A percentile compares a stretch with the other conserved stretches of the same genome.
phyloP scores from a whole-genome alignment of 306 rosid species.

The Datisca glomerata region DNA sequence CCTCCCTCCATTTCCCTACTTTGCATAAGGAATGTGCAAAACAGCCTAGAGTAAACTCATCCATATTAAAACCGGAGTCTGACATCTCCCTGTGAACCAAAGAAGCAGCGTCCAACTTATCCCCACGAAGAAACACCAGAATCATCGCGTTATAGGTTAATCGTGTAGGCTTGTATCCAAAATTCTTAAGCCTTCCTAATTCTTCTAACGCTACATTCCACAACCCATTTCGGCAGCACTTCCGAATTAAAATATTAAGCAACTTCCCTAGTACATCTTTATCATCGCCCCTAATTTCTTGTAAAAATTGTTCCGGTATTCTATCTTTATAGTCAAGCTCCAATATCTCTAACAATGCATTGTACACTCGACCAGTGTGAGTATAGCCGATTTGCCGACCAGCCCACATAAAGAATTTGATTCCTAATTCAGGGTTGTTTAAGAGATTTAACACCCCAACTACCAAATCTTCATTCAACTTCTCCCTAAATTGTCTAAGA shows the following conservation, averaged over 20 bases:
- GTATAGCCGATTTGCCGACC: slow-evolving; percentile 67
- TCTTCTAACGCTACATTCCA: slow-evolving; percentile 78
- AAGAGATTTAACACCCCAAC: slow-evolving; percentile 38
- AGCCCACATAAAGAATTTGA: slow-evolving; percentile 62
- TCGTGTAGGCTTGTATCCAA: slow-evolving; percentile 53
- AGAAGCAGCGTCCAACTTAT: slow-evolving; percentile 50
- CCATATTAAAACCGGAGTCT: slow-evolving; percentile 47
- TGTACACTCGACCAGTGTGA: slow-evolving; percentile 35
- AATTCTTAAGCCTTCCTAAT: slow-evolving; percentile 80
- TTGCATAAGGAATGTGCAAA: slow-evolving; percentile 54
- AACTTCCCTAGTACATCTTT: slow-evolving; percentile 42
- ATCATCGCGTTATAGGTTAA: slow-evolving; percentile 55
- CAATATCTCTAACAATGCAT: slow-evolving; percentile 35
- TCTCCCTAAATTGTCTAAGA: slow-evolving; percentile 50
- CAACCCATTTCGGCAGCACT: slow-evolving; percentile 64
- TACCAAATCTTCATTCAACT: slow-evolving; percentile 33
- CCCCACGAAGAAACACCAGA: slow-evolving; percentile 63
- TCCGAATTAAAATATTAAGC: slow-evolving; percentile 55
- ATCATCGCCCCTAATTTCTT: slow-evolving; percentile 47
- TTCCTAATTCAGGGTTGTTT: slow-evolving; percentile 31
- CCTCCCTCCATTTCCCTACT: slow-evolving; percentile 53
- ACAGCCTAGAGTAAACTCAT: slow-evolving; percentile 45
- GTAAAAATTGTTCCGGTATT: slow-evolving; percentile 27
- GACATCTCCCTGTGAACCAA: slow-evolving; percentile 71
- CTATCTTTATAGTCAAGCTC: slow-evolving; percentile 22